Evolutionary conservation across 768 basidiomycete genomes (phyloP).

Genomic region (Guyanaporus albipodus): DNA sequence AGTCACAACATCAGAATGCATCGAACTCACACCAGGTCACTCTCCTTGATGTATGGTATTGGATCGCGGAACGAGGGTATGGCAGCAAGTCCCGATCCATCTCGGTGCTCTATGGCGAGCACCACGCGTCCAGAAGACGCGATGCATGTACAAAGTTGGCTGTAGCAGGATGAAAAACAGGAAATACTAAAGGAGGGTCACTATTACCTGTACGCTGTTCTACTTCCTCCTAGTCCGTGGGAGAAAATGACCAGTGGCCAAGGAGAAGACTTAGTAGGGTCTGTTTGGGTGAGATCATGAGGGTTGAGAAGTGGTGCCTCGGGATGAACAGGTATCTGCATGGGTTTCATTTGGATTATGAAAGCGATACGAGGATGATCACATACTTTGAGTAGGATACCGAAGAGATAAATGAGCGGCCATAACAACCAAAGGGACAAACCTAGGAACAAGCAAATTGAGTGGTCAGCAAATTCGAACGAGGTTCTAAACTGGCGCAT

Average conservation of each 20-base stretch:
- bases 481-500: slow-evolving; percentile 1
- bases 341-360: neutral
- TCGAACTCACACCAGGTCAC: slow-evolving; percentile 49
- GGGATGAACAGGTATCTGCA: slow-evolving; percentile 53
- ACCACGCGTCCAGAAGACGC: slow-evolving; percentile 81
- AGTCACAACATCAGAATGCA: neutral
- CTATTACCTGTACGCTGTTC: slow-evolving; percentile 62
- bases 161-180: slow-evolving; percentile 20
- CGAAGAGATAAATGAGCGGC: slow-evolving; percentile 53
- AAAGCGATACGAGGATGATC: neutral
- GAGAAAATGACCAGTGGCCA: slow-evolving; percentile 86
- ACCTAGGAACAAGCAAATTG: slow-evolving; percentile 10
- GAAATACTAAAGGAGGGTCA: neutral
- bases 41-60: slow-evolving; percentile 52
- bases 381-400: slow-evolving; percentile 43
- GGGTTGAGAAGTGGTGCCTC: slow-evolving; percentile 50
- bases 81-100: slow-evolving; percentile 65
- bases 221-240: slow-evolving; percentile 75
- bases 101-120: slow-evolving; percentile 77
- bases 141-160: slow-evolving; percentile 66
- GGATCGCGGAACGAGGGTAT: slow-evolving; percentile 32
- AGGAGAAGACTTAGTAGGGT: slow-evolving; percentile 26
- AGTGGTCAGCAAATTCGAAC: neutral
- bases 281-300: neutral
- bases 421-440: slow-evolving; percentile 28